Evolutionary conservation across 805 yeast genomes (phyloP).

Genomic region (Cephaloascus fragrans): DNA sequence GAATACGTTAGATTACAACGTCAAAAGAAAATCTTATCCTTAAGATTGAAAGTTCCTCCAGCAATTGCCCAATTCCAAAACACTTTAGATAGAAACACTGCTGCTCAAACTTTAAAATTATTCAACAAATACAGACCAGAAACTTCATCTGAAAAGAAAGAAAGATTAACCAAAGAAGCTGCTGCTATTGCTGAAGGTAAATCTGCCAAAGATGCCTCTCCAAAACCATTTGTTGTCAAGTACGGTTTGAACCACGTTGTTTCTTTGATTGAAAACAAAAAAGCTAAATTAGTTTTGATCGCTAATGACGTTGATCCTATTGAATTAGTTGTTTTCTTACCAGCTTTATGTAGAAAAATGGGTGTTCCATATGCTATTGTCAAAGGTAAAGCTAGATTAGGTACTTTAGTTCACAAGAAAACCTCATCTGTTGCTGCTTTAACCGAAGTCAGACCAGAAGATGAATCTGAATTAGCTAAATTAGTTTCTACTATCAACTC

Average conservation of each 20-base stretch:
- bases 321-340: conserved; percentile 93
- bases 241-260: conserved; percentile 99
- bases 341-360: conserved; percentile 98
- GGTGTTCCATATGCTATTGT: conserved; percentile 98
- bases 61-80: conserved; percentile 94
- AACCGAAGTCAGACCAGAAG: conserved; percentile 91
- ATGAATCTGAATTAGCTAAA: conserved; percentile 89
- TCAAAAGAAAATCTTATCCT: conserved; percentile 91
- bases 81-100: conserved; percentile 97
- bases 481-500: conserved; percentile 88
- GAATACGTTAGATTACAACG: conserved; percentile 97
- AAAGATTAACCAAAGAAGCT: conserved; percentile 97
- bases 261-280: conserved; percentile 94
- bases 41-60: conserved; percentile 99
- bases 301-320: conserved; percentile 99
- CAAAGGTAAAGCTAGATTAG: conserved; percentile 98
- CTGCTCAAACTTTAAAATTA: conserved; percentile 92
- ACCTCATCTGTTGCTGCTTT: conserved; percentile 95
- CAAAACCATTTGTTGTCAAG: conserved; percentile 95
- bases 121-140: conserved; percentile 99
- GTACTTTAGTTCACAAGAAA: conserved; percentile 95
- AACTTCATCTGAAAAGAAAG: conserved; percentile 95
- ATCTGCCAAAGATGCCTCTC: conserved; percentile 91
- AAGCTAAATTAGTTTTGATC: conserved; percentile 93
- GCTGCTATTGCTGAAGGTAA: conserved; percentile 98